These are phyloP conservation scores for Orbilia javanica DNA, from an alignment of 2,329 filamentous ascomycete genomes.

Conservation along the genomic window DNA sequence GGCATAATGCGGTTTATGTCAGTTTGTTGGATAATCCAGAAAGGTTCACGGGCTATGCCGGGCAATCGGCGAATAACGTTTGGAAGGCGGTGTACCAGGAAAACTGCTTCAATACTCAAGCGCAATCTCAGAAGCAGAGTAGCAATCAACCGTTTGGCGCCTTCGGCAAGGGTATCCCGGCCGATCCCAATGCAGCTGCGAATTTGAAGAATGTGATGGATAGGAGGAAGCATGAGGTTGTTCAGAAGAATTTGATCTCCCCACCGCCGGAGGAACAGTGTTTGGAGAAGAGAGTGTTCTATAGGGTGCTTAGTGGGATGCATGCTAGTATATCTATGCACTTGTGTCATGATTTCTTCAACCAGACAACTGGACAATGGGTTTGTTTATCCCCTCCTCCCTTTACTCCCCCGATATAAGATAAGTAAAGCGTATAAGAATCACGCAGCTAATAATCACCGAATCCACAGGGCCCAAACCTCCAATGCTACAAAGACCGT, in stretches of 20 bases:
- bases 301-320: slow-evolving; percentile 95
- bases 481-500: slow-evolving; percentile 88
- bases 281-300: slow-evolving; percentile 98
- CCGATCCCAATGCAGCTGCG: slow-evolving; percentile 70
- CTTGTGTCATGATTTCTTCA: slow-evolving; percentile 94
- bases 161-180: slow-evolving; percentile 46
- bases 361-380: slow-evolving; percentile 95
- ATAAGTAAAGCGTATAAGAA: not conserved
- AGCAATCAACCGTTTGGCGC: slow-evolving; percentile 21
- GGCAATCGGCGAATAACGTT: slow-evolving; percentile 85
- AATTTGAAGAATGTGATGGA: slow-evolving; percentile 71
- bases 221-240: slow-evolving; percentile 60
- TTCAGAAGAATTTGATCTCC: slow-evolving; percentile 66
- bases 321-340: slow-evolving; percentile 97
- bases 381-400: too few relatives aligned
- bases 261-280: slow-evolving; percentile 90
- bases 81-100: slow-evolving; percentile 98
- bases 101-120: slow-evolving; percentile 82
- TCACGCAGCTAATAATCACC: not conserved
- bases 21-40: slow-evolving; percentile 93
- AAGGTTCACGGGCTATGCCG: slow-evolving; percentile 92
- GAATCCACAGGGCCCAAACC: slow-evolving; percentile 74
- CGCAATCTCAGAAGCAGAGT: slow-evolving; percentile 61
- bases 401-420: not conserved
- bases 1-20: slow-evolving; percentile 84